Conservation (phyloP, 805 yeast genomes). For the Metschnikowia gruessii region DNA sequence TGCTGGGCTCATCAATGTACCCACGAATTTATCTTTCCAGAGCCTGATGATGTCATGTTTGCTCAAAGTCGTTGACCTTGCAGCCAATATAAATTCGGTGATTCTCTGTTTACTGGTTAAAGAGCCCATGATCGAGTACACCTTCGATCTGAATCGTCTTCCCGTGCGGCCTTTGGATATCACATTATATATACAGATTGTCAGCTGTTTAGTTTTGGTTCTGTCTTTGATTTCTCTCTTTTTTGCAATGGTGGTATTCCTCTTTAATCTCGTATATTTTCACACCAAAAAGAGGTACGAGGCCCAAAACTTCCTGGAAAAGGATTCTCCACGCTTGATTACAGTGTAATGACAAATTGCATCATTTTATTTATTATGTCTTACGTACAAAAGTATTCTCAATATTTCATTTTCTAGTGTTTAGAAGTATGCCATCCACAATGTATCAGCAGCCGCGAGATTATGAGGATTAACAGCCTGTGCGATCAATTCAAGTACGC, state of each 20-base stretch:
- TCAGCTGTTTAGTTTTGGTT: conserved; percentile 13
- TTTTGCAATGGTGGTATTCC: conserved; percentile 14
- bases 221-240: conserved; percentile 18
- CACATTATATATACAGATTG: conserved; percentile 28
- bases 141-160: conserved; percentile 18
- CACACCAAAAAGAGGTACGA: background rate
- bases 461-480: conserved; percentile 95
- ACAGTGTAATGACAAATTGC: background rate
- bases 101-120: conserved; percentile 21
- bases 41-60: conserved; percentile 20
- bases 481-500: conserved; percentile 83
- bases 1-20: conserved; percentile 13
- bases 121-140: conserved; percentile 26
- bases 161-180: conserved; percentile 25
- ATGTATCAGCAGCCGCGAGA: conserved; percentile 83
- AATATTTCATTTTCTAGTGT: background rate
- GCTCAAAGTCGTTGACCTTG: conserved; percentile 23
- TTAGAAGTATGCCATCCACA: conserved; percentile 93
- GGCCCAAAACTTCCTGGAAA: background rate
- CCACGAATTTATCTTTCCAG: conserved; percentile 9
- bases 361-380: background rate
- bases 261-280: conserved; percentile 8
- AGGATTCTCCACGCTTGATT: background rate
- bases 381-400: background rate
- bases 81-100: conserved; percentile 19